Conservation (phyloP, 306 rosid species). For the Quercus agrifolia region DNA sequence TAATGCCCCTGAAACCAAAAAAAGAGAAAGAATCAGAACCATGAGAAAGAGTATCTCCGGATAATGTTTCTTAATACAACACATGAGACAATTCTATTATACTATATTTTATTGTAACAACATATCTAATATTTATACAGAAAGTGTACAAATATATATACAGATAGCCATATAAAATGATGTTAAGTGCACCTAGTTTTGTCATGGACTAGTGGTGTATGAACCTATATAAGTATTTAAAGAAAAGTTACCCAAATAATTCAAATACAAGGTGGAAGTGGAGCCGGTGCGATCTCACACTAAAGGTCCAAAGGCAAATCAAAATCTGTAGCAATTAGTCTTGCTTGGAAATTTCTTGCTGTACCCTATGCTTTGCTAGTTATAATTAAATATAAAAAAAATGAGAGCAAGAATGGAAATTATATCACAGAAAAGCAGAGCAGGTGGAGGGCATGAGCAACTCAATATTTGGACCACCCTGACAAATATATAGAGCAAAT, state of each 20-base stretch:
- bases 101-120: not conserved
- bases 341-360: constrained; percentile 28
- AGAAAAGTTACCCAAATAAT: constrained; percentile 8
- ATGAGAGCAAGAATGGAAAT: constrained; percentile 36
- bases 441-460: constrained; percentile 32
- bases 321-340: not conserved
- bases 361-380: constrained; percentile 37
- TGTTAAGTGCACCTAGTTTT: not conserved
- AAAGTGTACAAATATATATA: not conserved
- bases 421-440: constrained; percentile 42
- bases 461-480: constrained; percentile 54
- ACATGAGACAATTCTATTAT: not conserved
- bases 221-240: not conserved
- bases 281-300: not conserved
- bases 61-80: constrained; percentile 7
- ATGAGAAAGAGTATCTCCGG: not conserved
- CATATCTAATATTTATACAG: not conserved
- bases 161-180: not conserved
- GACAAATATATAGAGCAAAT: constrained; percentile 49
- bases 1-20: constrained; percentile 32
- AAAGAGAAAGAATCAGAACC: not conserved
- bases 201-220: not conserved
- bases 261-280: not conserved
- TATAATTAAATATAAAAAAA: constrained; percentile 28
- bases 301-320: constrained; percentile 18